A percentile compares a stretch with the other conserved stretches of the same genome.
phyloP scores from a whole-genome alignment of 2,329 filamentous ascomycete genomes.

The Aureobasidium lini region DNA sequence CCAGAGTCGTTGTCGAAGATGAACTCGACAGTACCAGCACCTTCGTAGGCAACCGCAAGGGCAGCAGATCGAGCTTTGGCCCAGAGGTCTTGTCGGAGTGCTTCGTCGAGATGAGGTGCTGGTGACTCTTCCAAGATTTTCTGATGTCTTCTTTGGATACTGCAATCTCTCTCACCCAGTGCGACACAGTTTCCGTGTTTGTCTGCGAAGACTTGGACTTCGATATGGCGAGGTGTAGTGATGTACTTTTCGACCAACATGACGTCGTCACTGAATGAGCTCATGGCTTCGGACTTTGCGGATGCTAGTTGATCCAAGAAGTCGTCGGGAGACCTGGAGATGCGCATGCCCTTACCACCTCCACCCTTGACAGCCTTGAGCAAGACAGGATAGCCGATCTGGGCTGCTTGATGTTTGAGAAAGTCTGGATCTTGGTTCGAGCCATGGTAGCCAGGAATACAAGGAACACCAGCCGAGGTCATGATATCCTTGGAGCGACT shows the following conservation, averaged over 20 bases:
- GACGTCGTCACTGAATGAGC: constrained; percentile 59
- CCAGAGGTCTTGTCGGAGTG: constrained; percentile 57
- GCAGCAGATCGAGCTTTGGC: constrained; percentile 57
- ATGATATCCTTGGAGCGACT: constrained; percentile 92
- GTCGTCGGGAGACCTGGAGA: constrained; percentile 49
- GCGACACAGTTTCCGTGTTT: constrained; percentile 58
- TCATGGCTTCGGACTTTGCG: constrained; percentile 56
- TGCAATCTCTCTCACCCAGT: constrained; percentile 58
- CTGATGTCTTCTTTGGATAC: constrained; percentile 58
- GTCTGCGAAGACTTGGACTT: constrained; percentile 61
- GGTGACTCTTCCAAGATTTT: constrained; percentile 62
- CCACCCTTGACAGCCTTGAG: constrained; percentile 60
- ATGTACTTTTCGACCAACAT: constrained; percentile 64
- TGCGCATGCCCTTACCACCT: constrained; percentile 63
- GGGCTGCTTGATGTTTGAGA: constrained; percentile 62
- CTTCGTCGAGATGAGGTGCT: constrained; percentile 53
- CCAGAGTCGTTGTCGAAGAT: constrained; percentile 62
- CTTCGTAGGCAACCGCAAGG: constrained; percentile 56
- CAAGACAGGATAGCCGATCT: constrained; percentile 59
- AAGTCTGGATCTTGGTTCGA: constrained; percentile 62
- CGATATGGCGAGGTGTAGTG: constrained; percentile 58
- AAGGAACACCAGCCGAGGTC: constrained; percentile 88
- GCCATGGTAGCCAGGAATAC: constrained; percentile 94
- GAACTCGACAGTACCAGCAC: constrained; percentile 61
- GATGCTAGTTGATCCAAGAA: constrained; percentile 55